Evolutionary conservation across 1,139 yeast species (phyloP).

Genomic region (Candida mesenterica): DNA sequence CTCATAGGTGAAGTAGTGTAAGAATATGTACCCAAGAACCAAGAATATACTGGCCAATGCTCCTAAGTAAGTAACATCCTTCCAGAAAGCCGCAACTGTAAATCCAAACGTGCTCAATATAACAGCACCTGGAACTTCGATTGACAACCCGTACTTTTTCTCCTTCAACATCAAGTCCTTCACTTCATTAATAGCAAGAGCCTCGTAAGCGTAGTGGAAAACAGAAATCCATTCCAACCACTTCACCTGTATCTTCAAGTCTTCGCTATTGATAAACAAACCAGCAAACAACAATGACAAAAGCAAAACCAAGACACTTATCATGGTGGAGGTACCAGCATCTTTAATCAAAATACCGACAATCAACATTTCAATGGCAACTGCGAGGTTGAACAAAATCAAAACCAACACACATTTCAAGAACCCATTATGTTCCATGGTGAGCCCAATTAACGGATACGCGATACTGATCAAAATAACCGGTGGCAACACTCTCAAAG

Average conservation of each 20-base stretch:
- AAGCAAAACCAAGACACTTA: constrained; percentile 78
- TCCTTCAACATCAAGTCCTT: constrained; percentile 80
- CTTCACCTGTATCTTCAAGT: constrained; percentile 65
- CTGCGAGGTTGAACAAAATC: constrained; percentile 80
- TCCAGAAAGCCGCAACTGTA: constrained; percentile 69
- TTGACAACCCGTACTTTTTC: constrained; percentile 86
- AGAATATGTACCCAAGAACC: constrained; percentile 67
- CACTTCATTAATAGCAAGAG: constrained; percentile 91
- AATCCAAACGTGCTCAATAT: constrained; percentile 94
- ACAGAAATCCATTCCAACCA: constrained; percentile 85
- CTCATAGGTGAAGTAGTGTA: constrained; percentile 74
- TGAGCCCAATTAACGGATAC: constrained; percentile 90
- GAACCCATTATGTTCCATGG: constrained; percentile 77
- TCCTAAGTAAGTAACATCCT: constrained; percentile 57
- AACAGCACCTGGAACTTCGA: constrained; percentile 98
- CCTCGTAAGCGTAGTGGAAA: constrained; percentile 95
- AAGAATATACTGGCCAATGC: constrained; percentile 54
- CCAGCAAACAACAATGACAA: constrained; percentile 92
- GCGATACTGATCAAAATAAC: constrained; percentile 74
- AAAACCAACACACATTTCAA: constrained; percentile 66
- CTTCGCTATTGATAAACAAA: constrained; percentile 78
- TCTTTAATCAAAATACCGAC: constrained; percentile 86
- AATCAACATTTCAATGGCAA: constrained; percentile 79
- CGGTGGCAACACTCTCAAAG: constrained; percentile 89
- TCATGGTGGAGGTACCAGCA: constrained; percentile 89